Conservation (phyloP, 768 basidiomycete genomes). For the Tremella fuciformis region DNA sequence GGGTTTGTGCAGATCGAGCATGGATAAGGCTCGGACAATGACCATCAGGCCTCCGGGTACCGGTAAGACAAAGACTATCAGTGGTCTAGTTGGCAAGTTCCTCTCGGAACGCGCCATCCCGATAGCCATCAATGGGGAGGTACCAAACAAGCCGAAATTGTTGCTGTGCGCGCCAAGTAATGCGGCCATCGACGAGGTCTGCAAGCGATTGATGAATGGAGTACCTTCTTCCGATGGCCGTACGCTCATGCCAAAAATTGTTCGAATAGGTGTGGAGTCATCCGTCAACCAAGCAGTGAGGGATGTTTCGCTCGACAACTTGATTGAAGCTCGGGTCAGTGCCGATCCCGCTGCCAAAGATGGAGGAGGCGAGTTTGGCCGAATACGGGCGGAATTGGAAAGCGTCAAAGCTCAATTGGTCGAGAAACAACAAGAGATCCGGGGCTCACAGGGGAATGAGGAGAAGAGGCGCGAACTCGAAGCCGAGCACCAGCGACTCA, state of each 20-base stretch:
- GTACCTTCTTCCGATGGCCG: conserved; percentile 61
- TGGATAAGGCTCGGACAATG: neutral
- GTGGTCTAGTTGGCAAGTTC: conserved; percentile 82
- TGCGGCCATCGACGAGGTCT: conserved; percentile 96
- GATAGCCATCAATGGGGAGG: conserved; percentile 57
- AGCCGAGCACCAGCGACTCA: conserved; percentile 67
- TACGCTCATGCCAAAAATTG: conserved; percentile 68
- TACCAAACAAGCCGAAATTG: conserved; percentile 64
- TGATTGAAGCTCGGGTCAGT: conserved; percentile 65
- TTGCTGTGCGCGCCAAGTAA: conserved; percentile 96
- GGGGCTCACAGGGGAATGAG: conserved; percentile 60
- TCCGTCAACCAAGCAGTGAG: conserved; percentile 74
- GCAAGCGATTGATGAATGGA: conserved; percentile 78
- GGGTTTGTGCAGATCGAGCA: conserved; percentile 60
- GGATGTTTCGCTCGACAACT: conserved; percentile 79
- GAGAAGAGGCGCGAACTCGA: conserved; percentile 61
- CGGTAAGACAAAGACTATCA: conserved; percentile 97
- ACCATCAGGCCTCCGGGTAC: conserved; percentile 83
- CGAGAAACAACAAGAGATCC: conserved; percentile 64
- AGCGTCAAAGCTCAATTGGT: conserved; percentile 63
- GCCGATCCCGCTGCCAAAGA: conserved; percentile 46
- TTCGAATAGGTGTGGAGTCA: conserved; percentile 78
- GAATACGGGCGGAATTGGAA: conserved; percentile 69
- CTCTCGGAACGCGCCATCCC: conserved; percentile 61
- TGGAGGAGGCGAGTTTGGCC: conserved; percentile 57